Conservation (phyloP, 2,329 filamentous ascomycete species). For the Teratosphaeria gauchensis region DNA sequence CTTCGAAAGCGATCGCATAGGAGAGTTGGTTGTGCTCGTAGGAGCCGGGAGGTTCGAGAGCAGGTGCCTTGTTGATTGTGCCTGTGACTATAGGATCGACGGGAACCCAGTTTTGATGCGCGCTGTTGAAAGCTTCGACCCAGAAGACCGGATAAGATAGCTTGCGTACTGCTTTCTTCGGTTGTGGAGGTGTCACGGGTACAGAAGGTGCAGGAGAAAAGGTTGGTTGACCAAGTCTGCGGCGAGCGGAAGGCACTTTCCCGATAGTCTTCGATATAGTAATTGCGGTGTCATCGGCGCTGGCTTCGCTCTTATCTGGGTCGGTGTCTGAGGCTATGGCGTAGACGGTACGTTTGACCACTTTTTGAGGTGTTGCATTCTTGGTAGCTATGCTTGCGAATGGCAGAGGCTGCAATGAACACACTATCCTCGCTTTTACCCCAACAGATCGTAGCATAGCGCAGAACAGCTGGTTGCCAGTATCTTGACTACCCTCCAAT, state of each 20-base stretch:
- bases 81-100: slow-evolving; percentile 77
- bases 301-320: slow-evolving; percentile 5
- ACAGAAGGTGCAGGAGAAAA: slow-evolving; percentile 9
- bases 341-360: slow-evolving; percentile 30
- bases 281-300: slow-evolving; percentile 16
- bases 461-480: slow-evolving; percentile 85
- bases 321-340: slow-evolving; percentile 16
- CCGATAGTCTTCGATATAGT: slow-evolving; percentile 11
- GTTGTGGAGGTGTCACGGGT: slow-evolving; percentile 14
- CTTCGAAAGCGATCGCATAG: slow-evolving; percentile 80
- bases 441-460: slow-evolving; percentile 75
- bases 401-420: slow-evolving; percentile 75
- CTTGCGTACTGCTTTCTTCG: slow-evolving; percentile 47
- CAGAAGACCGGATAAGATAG: slow-evolving; percentile 80
- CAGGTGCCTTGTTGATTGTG: slow-evolving; percentile 64
- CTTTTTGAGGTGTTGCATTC: slow-evolving; percentile 33
- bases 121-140: slow-evolving; percentile 82
- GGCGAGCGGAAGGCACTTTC: slow-evolving; percentile 20
- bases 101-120: slow-evolving; percentile 83
- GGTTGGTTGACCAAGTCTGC: slow-evolving; percentile 24
- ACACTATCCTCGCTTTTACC: slow-evolving; percentile 73
- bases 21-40: slow-evolving; percentile 67
- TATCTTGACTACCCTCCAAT: slow-evolving; percentile 73
- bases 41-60: slow-evolving; percentile 71
- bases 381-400: slow-evolving; percentile 45